Base-by-base conservation (phyloP, 1,139 yeast species). In the Pichia sp. region DNA sequence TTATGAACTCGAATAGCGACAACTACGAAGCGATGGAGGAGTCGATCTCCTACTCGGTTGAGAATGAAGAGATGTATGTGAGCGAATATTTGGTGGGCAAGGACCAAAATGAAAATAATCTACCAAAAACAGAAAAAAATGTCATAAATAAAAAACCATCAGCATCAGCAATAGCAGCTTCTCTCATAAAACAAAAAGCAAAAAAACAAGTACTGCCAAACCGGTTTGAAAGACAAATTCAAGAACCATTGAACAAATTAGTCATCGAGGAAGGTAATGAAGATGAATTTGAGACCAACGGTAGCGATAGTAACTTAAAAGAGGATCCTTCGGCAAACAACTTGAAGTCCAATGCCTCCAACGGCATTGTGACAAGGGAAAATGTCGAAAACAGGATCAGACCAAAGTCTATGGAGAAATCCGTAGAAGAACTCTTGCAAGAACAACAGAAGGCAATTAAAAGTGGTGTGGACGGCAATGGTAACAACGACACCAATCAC, bases 1-100 rank as follows among this genome's bases (percentile, higher is more conserved):
- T 84, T 54, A 75, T 85, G 17, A 66, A 70, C 0, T 69, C 71
- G 24, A 43, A 49, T 46, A 81, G 77, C 33, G 42, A 55, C 36
- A 10, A 50, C 4, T 73, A 81, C 49, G 75, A 75, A 40, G 75
- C 81, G 48, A 75, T 72, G 38, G 77, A 77, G 65, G 74, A 73
- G 12, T 87, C 87, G 12, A 72, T 88, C 57, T 91, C 86, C 59
- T 80, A 85, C 44, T 82, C 89, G 1, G 78, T 82, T 59, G 79
- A 87, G 67, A 89, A 88, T 68, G 91, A 85, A 55, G 84, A 86
- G 67, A 73, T 89, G 71, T 90, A 87, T 67, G 87, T 91, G 54
- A 86, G 95, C 57, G 97, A 90, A 68, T 91, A 88, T 64, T 69
- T 83, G 48, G 71, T 73, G 34, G 59, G 55, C 33, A 58, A 58